Percentiles rank a stretch among this genome's conserved stretches.
Evolutionary conservation across 2,329 filamentous ascomycete species (phyloP).

Genomic region (Aspergillus flavus): DNA sequence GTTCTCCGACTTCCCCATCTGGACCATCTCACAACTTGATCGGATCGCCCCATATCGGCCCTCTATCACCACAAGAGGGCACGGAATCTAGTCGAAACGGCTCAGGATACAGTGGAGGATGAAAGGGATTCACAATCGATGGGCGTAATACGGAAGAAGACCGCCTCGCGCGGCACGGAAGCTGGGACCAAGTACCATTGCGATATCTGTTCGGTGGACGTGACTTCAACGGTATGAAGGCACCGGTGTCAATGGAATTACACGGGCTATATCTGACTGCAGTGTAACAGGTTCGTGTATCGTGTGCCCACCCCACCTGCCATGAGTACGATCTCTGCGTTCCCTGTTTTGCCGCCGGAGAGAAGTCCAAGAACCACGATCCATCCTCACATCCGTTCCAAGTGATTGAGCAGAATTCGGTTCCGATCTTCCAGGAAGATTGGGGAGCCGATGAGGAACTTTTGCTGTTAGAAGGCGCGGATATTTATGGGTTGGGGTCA

Average conservation of each 20-base stretch:
- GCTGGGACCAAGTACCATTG: conserved; percentile 95
- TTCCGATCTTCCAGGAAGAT: conserved; percentile 90
- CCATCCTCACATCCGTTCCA: conserved; percentile 84
- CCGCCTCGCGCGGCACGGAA: conserved; percentile 79
- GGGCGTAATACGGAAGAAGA: conserved; percentile 97
- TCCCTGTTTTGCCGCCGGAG: conserved; percentile 84
- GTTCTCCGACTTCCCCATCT: conserved; percentile 5
- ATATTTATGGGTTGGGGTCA: conserved; percentile 93
- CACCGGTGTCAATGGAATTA: neutral
- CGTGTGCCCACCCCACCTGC: conserved; percentile 81
- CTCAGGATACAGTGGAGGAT: conserved; percentile 42
- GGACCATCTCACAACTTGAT: conserved; percentile 10
- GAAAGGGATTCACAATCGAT: conserved; percentile 55
- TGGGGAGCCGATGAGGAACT: conserved; percentile 98
- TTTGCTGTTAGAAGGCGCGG: conserved; percentile 87
- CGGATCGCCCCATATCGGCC: conserved; percentile 20
- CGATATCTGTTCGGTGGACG: conserved; percentile 94
- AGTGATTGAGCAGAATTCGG: conserved; percentile 97
- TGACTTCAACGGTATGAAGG: conserved; percentile 80
- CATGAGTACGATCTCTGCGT: conserved; percentile 97
- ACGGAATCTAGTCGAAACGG: conserved; percentile 32
- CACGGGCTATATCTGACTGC: conserved; percentile 8
- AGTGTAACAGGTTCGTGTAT: conserved; percentile 76
- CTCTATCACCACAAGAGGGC: conserved; percentile 34
- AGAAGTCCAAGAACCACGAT: conserved; percentile 79